Conservation (phyloP, 139 green algal genomes). For the Coccomyxa sp. region DNA sequence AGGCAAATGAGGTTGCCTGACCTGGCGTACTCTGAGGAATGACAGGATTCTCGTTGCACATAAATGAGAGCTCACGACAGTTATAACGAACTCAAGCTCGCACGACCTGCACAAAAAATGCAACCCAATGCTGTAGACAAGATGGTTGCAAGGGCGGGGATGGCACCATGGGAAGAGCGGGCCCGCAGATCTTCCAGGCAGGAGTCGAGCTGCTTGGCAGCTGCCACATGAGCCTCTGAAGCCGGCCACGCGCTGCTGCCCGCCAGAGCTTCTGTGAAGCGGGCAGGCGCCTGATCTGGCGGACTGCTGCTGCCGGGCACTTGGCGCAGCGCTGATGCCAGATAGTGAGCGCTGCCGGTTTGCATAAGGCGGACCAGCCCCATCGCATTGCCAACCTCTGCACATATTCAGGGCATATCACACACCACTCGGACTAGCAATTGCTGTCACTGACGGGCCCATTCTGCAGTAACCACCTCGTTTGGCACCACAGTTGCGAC, state of each 20-base stretch:
- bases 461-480: too few species aligned
- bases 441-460: too few species aligned
- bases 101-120: too few species aligned
- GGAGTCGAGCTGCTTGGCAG: background rate
- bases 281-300: background rate
- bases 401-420: background rate
- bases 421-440: too few species aligned
- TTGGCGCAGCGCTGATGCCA: background rate
- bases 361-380: constrained; percentile 9
- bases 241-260: background rate
- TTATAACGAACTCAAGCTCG: too few species aligned
- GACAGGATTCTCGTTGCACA: too few species aligned
- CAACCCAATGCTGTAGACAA: too few species aligned
- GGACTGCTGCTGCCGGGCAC: background rate
- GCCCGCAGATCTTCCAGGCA: background rate
- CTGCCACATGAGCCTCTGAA: background rate
- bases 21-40: too few species aligned
- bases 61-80: too few species aligned
- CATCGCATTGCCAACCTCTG: constrained; percentile 20
- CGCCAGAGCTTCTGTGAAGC: background rate
- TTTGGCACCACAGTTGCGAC: too few species aligned
- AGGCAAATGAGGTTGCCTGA: too few species aligned
- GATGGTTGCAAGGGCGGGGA: too few species aligned
- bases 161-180: background rate
- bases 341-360: background rate